Base-by-base conservation (phyloP, 2,329 filamentous ascomycete species). In the Alternaria sp. region DNA sequence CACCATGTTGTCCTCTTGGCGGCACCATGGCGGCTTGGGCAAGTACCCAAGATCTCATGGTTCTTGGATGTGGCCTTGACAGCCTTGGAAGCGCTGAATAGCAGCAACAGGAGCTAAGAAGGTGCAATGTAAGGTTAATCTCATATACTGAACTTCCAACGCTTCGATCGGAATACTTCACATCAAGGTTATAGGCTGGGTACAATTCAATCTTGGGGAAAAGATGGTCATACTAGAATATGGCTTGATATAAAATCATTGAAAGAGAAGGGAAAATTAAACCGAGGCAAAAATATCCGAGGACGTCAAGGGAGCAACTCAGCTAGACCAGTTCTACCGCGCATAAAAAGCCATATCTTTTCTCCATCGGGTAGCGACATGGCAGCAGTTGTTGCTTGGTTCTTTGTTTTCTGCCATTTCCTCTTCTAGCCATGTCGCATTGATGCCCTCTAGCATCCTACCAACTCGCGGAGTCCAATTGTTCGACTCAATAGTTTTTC, bases 401-500 rank as follows among this genome's bases (percentile, higher is more conserved):
- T 24, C 24, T 24, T 24, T 24, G 24, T 24, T 24, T 24, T 7
- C 4, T 14, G 8, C 49, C 5, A 18, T 14, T 12, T 32, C 24
- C 36, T n/a, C n/a, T 18, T 16, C 16, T n/a, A 42, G 24, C 49
- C 49, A 52, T 24, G 28, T 30, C n/a, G 24, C 5, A 30, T 24
- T 8, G 24, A 42, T 52, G 6, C 20, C 20, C 28, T 43, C 52
- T 12, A 63, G 20, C 51, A 59, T 63, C 34, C 46, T 32, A 7
- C 54, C 52, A 22, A 59, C 55, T 5, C 39, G 18, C 16, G 61
- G 54, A 55, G 8, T 38, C 57, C 39, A 52, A 51, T 2, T 24
- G 4, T 34, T 56, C 58, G 7, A 46, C 7, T 7, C 7, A 6
- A 11, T 16, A n/a, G 26, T 32, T 20, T 38, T 42, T 5, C 11